phyloP scores from a whole-genome alignment of 1,284 basidiomycete genomes.

The Tylopilus sp. region DNA sequence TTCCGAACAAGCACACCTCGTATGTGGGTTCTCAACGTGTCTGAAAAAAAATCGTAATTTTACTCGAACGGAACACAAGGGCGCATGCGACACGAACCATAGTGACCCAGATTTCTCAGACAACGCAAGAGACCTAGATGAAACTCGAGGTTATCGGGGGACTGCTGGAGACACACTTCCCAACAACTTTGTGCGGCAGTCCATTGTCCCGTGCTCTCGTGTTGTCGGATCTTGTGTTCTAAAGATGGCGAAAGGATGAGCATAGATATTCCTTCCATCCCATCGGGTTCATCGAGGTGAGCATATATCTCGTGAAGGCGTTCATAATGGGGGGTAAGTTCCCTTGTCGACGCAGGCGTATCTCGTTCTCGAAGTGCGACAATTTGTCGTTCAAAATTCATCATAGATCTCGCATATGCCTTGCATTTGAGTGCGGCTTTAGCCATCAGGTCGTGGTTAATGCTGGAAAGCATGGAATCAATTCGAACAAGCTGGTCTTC shows the following conservation, averaged over 20 bases:
- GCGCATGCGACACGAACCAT: slow-evolving; percentile 61
- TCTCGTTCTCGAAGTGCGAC: slow-evolving; percentile 48
- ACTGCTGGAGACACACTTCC: slow-evolving; percentile 94
- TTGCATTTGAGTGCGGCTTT: slow-evolving; percentile 93
- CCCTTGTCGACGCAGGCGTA: slow-evolving; percentile 41
- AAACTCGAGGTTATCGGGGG: slow-evolving; percentile 84
- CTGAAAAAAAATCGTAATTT: slow-evolving; percentile 44
- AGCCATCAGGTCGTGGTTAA: slow-evolving; percentile 89
- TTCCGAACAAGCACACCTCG: slow-evolving; percentile 85
- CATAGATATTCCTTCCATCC: slow-evolving; percentile 97
- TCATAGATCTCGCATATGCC: slow-evolving; percentile 90
- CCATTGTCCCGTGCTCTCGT: slow-evolving; percentile 97
- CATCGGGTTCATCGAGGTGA: slow-evolving; percentile 95
- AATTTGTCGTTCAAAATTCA: slow-evolving; percentile 91
- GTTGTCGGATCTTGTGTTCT: slow-evolving; percentile 97
- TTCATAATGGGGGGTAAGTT: slow-evolving; percentile 84
- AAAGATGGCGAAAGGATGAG: slow-evolving; percentile 87
- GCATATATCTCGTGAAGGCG: slow-evolving; percentile 95
- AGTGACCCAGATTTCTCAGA: slow-evolving; percentile 93
- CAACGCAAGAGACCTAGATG: slow-evolving; percentile 92
- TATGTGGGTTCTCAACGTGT: slow-evolving; percentile 95
- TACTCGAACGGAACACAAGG: not conserved
- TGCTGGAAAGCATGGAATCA: slow-evolving; percentile 78
- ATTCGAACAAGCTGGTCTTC: slow-evolving; percentile 66
- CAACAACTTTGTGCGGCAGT: slow-evolving; percentile 99